These are phyloP conservation scores for Ogataea corticis DNA, from an alignment of 805 yeast species.

Conservation along the genomic window DNA sequence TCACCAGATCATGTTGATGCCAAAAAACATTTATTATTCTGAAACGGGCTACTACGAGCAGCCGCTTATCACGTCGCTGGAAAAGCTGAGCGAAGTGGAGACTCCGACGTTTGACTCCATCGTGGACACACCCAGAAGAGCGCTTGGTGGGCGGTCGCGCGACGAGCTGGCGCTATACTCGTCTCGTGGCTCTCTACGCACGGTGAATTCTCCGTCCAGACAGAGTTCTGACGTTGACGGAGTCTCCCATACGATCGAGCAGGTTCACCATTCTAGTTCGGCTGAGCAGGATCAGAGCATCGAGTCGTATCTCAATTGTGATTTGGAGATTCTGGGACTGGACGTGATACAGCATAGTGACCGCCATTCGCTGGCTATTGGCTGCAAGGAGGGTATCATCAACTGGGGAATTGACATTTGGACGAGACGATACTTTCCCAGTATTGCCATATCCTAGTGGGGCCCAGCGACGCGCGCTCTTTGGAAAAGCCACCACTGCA, in stretches of 20 bases:
- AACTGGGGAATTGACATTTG: conserved; percentile 69
- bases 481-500: no score
- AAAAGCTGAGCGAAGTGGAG: conserved; percentile 24
- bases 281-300: conserved; percentile 1
- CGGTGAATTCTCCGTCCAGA: neutral
- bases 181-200: conserved; percentile 1
- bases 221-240: neutral
- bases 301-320: conserved; percentile 27
- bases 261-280: conserved; percentile 7
- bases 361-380: conserved; percentile 52
- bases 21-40: conserved; percentile 34
- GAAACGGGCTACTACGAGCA: conserved; percentile 23
- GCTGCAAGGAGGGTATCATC: conserved; percentile 65
- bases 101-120: neutral
- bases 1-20: conserved; percentile 75
- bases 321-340: conserved; percentile 56
- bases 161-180: neutral
- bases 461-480: no score
- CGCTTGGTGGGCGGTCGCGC: no score
- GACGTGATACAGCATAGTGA: conserved; percentile 54
- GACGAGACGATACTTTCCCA: conserved; percentile 62
- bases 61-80: conserved; percentile 32
- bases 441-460: conserved; percentile 45
- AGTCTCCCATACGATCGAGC: conserved; percentile 1
- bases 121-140: no score